Percentiles rank a stretch among this genome's conserved stretches.
phyloP scores from a whole-genome alignment of 176 grass and related monocot genomes.

The bread wheat (Triticum aestivum) region IWGSC_CS_RefSeq_v2.1 NC_057805.1:463879857-463880356 shows the following conservation, averaged over 20 bases:
- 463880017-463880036: not conserved
- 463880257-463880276: slow-evolving; percentile 78
- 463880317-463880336: not conserved
- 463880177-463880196: slow-evolving; percentile 6
- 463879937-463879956: not conserved
- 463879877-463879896: no score
- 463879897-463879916: not conserved
- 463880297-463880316: slow-evolving; percentile 19
- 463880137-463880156: not conserved
- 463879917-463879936: not conserved
- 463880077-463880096: not conserved
- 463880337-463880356: no score
- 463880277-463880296: slow-evolving; percentile 57
- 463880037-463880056: not conserved
- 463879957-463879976: not conserved
- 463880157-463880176: not conserved
- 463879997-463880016: not conserved
- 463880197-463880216: slow-evolving; percentile 57
- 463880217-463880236: slow-evolving; percentile 54
- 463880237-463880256: slow-evolving; percentile 83
- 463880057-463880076: not conserved
- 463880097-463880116: not conserved
- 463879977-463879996: not conserved
- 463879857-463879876: no score
- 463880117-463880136: not conserved